Conservation (phyloP, 306 rosid species). For the Mimosa bimucronata region DNA sequence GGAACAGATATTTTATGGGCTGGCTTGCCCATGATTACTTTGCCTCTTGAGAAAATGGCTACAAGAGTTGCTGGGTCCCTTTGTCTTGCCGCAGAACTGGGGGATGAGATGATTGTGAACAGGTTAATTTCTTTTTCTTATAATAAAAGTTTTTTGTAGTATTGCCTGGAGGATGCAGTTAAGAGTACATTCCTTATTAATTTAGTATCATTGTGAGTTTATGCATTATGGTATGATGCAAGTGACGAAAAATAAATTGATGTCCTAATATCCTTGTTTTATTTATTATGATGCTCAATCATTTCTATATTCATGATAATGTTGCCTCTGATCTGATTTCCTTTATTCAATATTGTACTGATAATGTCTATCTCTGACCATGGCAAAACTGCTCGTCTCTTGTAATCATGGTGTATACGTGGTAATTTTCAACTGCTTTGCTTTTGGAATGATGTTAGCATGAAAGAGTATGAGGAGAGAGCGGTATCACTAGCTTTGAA, state of each 20-base stretch:
- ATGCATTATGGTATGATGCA: not conserved
- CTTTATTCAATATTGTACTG: not conserved
- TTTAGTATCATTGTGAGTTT: not conserved
- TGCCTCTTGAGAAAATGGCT: constrained; percentile 98
- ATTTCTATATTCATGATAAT: not conserved
- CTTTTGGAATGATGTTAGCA: constrained; percentile 47
- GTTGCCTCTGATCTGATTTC: not conserved
- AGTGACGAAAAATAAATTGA: not conserved
- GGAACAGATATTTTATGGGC: constrained; percentile 99
- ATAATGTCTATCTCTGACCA: not conserved
- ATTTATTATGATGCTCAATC: not conserved
- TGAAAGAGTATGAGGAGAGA: constrained; percentile 91
- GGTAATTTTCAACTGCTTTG: not conserved
- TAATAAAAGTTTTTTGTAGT: not conserved
- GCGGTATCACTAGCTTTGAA: constrained; percentile 86
- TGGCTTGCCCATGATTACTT: constrained; percentile 93
- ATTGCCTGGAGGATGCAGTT: not conserved
- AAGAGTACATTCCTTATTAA: not conserved
- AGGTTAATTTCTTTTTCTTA: constrained; percentile 46
- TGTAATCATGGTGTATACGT: too few species aligned
- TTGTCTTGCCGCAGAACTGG: constrained; percentile 89
- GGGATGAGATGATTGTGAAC: constrained; percentile 95
- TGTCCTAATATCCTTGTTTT: not conserved
- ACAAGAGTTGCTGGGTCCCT: constrained; percentile 99
- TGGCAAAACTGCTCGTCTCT: not conserved